These are phyloP conservation scores for Cyberlindnera galapagoensis DNA, from an alignment of 805 yeast genomes.

Conservation along the genomic window DNA sequence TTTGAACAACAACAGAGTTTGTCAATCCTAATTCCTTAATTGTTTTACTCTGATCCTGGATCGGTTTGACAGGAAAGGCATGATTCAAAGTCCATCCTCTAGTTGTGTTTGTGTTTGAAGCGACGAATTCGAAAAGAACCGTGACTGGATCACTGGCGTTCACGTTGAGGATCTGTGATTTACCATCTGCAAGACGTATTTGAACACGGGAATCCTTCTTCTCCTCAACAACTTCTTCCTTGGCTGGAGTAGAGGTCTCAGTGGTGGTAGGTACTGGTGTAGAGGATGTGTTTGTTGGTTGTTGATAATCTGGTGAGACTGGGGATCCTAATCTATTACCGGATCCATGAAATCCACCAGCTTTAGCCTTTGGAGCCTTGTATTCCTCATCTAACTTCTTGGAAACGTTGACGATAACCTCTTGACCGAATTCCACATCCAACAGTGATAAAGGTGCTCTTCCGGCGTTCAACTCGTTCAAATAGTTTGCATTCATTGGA, in stretches of 20 bases:
- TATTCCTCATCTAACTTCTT: slow-evolving; percentile 79
- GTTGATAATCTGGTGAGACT: slow-evolving; percentile 59
- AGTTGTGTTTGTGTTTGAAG: slow-evolving; percentile 33
- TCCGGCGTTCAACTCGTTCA: slow-evolving; percentile 80
- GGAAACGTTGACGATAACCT: slow-evolving; percentile 84
- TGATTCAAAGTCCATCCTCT: slow-evolving; percentile 58
- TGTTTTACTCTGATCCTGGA: slow-evolving; percentile 49
- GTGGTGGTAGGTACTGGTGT: too few species aligned
- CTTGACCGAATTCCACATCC: slow-evolving; percentile 84
- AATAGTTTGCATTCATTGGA: slow-evolving; percentile 73
- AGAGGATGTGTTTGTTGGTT: slow-evolving; percentile 14
- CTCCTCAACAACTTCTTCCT: slow-evolving; percentile 6
- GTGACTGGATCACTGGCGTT: slow-evolving; percentile 59
- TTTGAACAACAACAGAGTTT: slow-evolving; percentile 85
- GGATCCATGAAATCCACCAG: slow-evolving; percentile 67
- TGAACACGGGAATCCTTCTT: slow-evolving; percentile 61
- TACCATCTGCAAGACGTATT: slow-evolving; percentile 79
- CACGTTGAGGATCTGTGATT: slow-evolving; percentile 58
- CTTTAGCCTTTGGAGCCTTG: slow-evolving; percentile 53
- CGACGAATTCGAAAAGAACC: slow-evolving; percentile 63
- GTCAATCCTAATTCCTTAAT: slow-evolving; percentile 71
- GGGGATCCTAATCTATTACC: slow-evolving; percentile 91
- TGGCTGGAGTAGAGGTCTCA: neutral
- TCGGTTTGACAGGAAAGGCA: slow-evolving; percentile 75
- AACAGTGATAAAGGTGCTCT: slow-evolving; percentile 83